These are phyloP conservation scores for Liriodendron chinense DNA, from an alignment of 164 flowering plant genomes.

Conservation along the genomic window DNA sequence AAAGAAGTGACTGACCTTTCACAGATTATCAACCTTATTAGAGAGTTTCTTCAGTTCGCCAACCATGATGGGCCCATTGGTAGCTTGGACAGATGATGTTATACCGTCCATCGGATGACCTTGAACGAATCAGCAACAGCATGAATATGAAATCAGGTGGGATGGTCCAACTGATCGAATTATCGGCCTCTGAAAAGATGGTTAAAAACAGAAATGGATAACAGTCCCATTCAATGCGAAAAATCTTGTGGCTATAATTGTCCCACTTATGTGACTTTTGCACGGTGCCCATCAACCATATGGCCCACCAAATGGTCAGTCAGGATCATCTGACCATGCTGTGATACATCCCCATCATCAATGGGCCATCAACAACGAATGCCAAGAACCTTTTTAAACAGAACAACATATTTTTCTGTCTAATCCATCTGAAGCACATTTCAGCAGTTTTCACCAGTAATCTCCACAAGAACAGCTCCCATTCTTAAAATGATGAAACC, in stretches of 20 bases:
- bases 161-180: not conserved
- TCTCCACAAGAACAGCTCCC: conserved; percentile 56
- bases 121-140: not conserved
- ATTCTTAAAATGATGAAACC: conserved; percentile 54
- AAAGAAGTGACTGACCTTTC: not conserved
- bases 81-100: not conserved
- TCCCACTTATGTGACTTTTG: no score
- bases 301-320: not conserved
- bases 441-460: conserved; percentile 36
- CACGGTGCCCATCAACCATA: not conserved
- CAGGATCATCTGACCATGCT: not conserved
- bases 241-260: no score
- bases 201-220: not conserved
- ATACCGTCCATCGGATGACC: not conserved
- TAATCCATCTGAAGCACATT: not conserved
- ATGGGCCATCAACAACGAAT: not conserved
- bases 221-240: no score
- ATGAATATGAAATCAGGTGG: no score
- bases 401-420: not conserved
- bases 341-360: not conserved
- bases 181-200: not conserved
- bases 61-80: not conserved
- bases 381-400: not conserved
- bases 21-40: not conserved
- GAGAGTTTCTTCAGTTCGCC: not conserved